phyloP scores from a whole-genome alignment of 2,329 filamentous ascomycete species.

The Claviceps spartinae region DNA sequence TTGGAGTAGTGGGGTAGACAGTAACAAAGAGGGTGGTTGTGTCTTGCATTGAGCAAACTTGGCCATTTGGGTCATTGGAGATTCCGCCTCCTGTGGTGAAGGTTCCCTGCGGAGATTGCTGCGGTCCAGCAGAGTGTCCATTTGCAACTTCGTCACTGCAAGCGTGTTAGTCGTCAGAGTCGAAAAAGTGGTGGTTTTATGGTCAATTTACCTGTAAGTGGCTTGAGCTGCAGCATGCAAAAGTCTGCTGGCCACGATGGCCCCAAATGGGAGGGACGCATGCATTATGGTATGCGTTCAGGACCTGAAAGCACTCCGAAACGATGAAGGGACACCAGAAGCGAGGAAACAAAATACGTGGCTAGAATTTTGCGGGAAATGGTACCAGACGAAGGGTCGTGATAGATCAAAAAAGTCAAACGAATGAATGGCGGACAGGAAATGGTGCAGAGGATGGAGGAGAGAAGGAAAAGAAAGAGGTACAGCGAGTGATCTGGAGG shows the following conservation, averaged over 20 bases:
- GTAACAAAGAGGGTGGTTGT: constrained; percentile 36
- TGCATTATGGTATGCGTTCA: constrained; percentile 23
- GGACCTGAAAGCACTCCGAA: not conserved
- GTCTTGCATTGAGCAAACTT: constrained; percentile 26
- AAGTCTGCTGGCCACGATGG: constrained; percentile 22
- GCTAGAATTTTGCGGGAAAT: constrained; percentile 2
- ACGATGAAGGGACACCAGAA: not conserved
- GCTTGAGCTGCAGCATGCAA: constrained; percentile 19
- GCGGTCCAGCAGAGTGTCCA: constrained; percentile 4
- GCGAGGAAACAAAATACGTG: constrained; percentile 3
- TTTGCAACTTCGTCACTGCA: constrained; percentile 8
- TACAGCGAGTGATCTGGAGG: not conserved
- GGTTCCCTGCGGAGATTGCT: constrained; percentile 3
- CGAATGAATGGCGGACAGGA: constrained; percentile 3
- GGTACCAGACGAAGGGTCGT: constrained; percentile 1
- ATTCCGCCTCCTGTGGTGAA: constrained; percentile 3
- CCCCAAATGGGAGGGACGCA: constrained; percentile 20
- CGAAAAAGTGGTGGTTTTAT: not conserved
- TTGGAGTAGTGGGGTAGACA: constrained; percentile 22
- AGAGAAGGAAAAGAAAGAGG: not conserved
- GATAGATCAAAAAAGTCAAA: constrained; percentile 2
- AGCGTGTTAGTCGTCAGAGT: not conserved
- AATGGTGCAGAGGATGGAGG: not conserved
- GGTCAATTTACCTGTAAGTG: constrained; percentile 19
- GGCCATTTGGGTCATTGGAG: constrained; percentile 5